Percentiles rank a stretch among this genome's conserved stretches.
phyloP scores from a whole-genome alignment of 345 rosid genomes.

The Eucalyptus cloeziana region DNA sequence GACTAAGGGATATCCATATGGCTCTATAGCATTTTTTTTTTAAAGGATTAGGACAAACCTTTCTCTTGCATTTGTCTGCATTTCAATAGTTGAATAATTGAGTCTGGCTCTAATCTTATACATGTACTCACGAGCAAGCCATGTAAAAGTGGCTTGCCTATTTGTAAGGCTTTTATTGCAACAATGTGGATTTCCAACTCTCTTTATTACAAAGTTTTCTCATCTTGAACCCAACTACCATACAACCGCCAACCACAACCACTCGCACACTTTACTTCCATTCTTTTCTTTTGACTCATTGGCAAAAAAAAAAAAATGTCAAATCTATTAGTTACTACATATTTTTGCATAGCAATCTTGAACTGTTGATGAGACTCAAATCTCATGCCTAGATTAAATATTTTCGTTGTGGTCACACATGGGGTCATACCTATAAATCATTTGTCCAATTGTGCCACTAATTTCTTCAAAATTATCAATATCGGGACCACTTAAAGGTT shows the following conservation, averaged over 20 bases:
- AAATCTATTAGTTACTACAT: too few species aligned
- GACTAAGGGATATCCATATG: not conserved
- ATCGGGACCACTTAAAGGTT: not conserved
- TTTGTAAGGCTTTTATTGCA: not conserved
- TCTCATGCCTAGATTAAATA: not conserved
- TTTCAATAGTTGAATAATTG: not conserved
- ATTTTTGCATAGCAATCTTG: not conserved
- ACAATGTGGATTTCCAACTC: not conserved
- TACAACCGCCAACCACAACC: not conserved
- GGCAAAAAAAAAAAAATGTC: too few species aligned
- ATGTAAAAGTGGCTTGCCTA: not conserved
- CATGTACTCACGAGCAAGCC: not conserved
- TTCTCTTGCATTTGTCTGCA: not conserved
- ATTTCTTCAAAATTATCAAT: too few species aligned
- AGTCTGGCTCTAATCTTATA: not conserved
- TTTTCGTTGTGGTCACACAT: not conserved
- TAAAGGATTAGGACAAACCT: accelerated
- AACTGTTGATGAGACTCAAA: too few species aligned
- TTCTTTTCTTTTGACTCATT: not conserved
- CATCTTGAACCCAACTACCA: not conserved
- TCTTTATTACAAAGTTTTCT: not conserved
- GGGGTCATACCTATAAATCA: not conserved
- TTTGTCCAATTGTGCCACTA: not conserved
- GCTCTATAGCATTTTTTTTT: too few species aligned
- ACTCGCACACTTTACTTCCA: not conserved